Base-by-base conservation (phyloP, 495 filamentous ascomycete species). In the Talaromyces wortmannii region DNA sequence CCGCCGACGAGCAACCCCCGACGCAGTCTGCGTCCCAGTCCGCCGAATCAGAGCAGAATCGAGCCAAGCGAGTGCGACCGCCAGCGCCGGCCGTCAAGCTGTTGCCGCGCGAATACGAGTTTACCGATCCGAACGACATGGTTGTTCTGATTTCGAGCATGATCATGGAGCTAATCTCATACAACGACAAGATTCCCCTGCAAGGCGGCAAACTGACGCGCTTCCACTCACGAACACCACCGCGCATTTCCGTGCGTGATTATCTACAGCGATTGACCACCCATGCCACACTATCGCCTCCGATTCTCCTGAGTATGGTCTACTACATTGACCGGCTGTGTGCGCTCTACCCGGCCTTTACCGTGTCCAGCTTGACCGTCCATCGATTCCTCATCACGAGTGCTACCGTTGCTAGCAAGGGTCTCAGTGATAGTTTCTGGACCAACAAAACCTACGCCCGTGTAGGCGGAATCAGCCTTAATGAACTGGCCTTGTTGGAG, bases 261-360 rank as follows among this genome's bases (percentile, higher is more conserved):
- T 98, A 98, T 67, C 78, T 98, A 6, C 86, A 91, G 62, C 87
- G 94, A 53, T 78, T 98, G 15, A 91, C 94, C 10, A 91, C 91
- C 47, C 94, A 98, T 67, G 94, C 94, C 30, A 96, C 92, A 0
- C 80, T 98, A 1, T 88, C 89, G 6, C 92, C 94, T 6, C 92
- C 94, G 6, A 89, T 98, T 52, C 81, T 98, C n/a, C 80, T 98
- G n/a, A 91, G 90, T 57, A 98, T 98, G 92, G 94, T 98, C 52
- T 97, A 92, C 65, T 98, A 98, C 65, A 97, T 98, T 57, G 95
- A 98, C 68, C 85, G 89, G n/a, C 77, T 98, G 15, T 97, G 92
- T 69, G 84, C 89, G 4, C 72, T 94, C 30, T 97, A 96, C 64
- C 86, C 91, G 6, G 87, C 90, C 15, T 98, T 98, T 71, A 95